Percentiles rank a stretch among this genome's conserved stretches.
Evolutionary conservation across 805 yeast species (phyloP).

Genomic region (Cyberlindnera xylosilytica): DNA sequence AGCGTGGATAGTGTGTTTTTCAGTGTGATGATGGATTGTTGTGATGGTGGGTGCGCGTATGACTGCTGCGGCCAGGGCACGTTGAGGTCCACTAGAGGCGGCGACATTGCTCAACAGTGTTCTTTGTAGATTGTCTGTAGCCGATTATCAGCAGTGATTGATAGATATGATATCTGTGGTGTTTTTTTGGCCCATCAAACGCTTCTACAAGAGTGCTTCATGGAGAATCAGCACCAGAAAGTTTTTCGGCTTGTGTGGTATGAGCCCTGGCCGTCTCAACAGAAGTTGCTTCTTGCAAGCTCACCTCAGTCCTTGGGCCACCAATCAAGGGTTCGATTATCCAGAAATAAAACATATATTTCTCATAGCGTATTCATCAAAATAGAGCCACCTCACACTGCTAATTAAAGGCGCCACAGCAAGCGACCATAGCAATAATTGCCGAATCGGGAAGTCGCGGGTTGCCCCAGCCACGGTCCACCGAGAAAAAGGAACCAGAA

Average conservation of each 20-base stretch:
- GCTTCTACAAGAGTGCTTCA: not conserved
- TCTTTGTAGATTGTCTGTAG: too few relatives aligned
- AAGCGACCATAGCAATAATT: too few relatives aligned
- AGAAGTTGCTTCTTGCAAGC: too few relatives aligned
- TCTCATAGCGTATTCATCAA: too few relatives aligned
- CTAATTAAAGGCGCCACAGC: too few relatives aligned
- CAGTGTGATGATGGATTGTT: constrained; percentile 40
- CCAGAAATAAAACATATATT: too few relatives aligned
- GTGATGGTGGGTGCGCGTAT: constrained; percentile 41
- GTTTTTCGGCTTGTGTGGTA: not conserved
- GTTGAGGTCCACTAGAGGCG: constrained; percentile 56
- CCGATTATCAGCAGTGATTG: too few relatives aligned
- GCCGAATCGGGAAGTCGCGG: constrained; percentile 7
- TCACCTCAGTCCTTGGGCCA: too few relatives aligned
- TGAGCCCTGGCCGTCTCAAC: too few relatives aligned
- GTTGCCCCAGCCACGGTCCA: constrained; percentile 1
- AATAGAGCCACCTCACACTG: too few relatives aligned
- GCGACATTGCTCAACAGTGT: constrained; percentile 3
- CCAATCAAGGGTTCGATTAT: too few relatives aligned
- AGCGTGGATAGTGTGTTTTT: constrained; percentile 50
- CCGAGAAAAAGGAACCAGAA: constrained; percentile 7
- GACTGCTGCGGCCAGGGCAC: constrained; percentile 66
- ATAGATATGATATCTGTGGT: too few relatives aligned
- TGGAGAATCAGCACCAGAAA: not conserved
- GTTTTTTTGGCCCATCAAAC: not conserved